phyloP scores from a whole-genome alignment of 441 rosid species.

The Theobroma grandiflorum region DNA sequence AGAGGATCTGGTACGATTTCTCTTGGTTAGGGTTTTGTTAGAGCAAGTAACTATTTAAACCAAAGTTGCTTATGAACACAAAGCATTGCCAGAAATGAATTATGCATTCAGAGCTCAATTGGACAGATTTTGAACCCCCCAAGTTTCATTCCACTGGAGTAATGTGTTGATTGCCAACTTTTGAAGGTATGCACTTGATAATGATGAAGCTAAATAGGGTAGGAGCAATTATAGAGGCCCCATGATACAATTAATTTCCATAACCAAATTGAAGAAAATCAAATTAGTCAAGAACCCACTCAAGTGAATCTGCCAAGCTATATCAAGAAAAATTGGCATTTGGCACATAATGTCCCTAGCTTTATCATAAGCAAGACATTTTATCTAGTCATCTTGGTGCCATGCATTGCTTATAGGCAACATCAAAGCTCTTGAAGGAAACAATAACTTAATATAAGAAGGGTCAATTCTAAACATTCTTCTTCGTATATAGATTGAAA shows the following conservation, averaged over 20 bases:
- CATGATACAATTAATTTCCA: background rate
- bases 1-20: background rate
- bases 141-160: background rate
- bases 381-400: background rate
- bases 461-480: background rate
- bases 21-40: background rate
- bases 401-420: slow-evolving; percentile 10
- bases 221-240: background rate
- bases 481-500: background rate
- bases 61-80: background rate
- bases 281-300: background rate
- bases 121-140: background rate
- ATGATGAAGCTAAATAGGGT: background rate
- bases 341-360: background rate
- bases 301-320: background rate
- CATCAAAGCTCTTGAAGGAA: background rate
- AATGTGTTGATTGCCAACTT: slow-evolving; percentile 4
- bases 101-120: background rate
- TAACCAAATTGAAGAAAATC: background rate
- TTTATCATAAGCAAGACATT: background rate
- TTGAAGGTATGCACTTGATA: background rate
- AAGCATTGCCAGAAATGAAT: background rate
- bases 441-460: too few relatives aligned
- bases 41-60: background rate
- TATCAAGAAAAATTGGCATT: background rate